Percentiles rank a stretch among this genome's conserved stretches.
phyloP scores from a whole-genome alignment of 2,329 filamentous ascomycete genomes.

The Lecanicillium sp. region DNA sequence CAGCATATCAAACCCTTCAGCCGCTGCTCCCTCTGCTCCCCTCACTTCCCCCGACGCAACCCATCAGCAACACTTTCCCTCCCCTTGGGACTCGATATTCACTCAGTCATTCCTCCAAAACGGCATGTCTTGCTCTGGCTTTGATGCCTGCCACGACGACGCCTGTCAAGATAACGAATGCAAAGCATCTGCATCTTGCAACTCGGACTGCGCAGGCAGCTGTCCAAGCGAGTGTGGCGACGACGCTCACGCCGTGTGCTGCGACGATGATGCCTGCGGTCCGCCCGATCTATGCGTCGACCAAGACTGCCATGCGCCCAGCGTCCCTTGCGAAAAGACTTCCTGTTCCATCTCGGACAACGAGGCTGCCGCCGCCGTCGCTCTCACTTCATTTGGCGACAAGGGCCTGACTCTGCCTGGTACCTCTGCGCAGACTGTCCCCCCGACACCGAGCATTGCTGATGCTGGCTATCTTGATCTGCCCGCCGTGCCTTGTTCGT shows the following conservation, averaged over 20 bases:
- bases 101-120: conserved; percentile 5
- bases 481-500: conserved; percentile 18
- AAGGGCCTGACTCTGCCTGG: conserved; percentile 14
- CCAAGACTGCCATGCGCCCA: conserved; percentile 32
- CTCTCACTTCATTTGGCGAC: conserved; percentile 27
- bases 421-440: conserved; percentile 15
- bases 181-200: conserved; percentile 27
- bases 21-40: neutral
- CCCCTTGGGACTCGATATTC: conserved; percentile 13
- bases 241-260: conserved; percentile 27
- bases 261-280: conserved; percentile 29
- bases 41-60: neutral
- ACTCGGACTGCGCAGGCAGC: conserved; percentile 29
- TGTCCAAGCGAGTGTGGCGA: conserved; percentile 32
- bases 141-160: conserved; percentile 15
- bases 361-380: conserved; percentile 22
- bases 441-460: conserved; percentile 9
- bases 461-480: conserved; percentile 13
- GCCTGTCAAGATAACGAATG: conserved; percentile 25
- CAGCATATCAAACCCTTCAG: conserved; percentile 12
- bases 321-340: conserved; percentile 28
- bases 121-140: conserved; percentile 6
- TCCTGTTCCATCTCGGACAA: conserved; percentile 19
- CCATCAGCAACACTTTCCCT: conserved; percentile 4
- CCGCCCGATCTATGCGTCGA: conserved; percentile 34